Base-by-base conservation (phyloP, 495 filamentous ascomycete species). In the Neurospora cerealis region DNA sequence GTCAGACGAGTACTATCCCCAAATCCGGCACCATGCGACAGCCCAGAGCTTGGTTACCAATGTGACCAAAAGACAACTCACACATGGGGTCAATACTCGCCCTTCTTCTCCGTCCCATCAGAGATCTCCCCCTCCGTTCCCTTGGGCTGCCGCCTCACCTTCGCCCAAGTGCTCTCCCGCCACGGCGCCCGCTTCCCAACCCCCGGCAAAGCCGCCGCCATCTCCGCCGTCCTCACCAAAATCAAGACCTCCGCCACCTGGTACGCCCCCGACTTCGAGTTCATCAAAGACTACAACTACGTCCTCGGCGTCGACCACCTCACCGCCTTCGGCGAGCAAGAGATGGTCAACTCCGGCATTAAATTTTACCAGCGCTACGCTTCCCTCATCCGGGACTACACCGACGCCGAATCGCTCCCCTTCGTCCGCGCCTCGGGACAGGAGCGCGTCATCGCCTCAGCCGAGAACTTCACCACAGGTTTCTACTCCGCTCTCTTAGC, bases 151-250 rank as follows among this genome's bases (percentile, higher is more conserved):
- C 80, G 87, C 66, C 79, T 95, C 74, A 93, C 89, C 42, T 95
- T 96, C 79, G 93, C 87, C 11, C 92, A 95, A 76, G 80, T 94
- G 19, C 86, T 97, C 71, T 92, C 92, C 10, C 88, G 94, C 17
- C 94, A 97, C 81, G 94, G 93, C n/a, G 93, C 92, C 17, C 87
- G 94, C 73, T 90, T 91, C 78, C 94, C 94, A 11, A 96, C 93
- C 0, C 74, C 79, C 4, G 80, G 81, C 44, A 95, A 93, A 83
- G 85, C 88, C 13, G 72, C 76, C 11, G 75, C 75, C 17, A 95
- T 95, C 80, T 81, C 79, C 37, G 76, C 78, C 36, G 83, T 89
- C 28, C 84, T 96, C 69, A 75, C 85, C 19, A 83, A 83, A 10
- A 91, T 97, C 75, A 89, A 95, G 34, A 74, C 78, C 13, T 84